Evolutionary conservation across 352 stramenopile genomes (phyloP).

Genomic region (Globisporangium splendens): DNA sequence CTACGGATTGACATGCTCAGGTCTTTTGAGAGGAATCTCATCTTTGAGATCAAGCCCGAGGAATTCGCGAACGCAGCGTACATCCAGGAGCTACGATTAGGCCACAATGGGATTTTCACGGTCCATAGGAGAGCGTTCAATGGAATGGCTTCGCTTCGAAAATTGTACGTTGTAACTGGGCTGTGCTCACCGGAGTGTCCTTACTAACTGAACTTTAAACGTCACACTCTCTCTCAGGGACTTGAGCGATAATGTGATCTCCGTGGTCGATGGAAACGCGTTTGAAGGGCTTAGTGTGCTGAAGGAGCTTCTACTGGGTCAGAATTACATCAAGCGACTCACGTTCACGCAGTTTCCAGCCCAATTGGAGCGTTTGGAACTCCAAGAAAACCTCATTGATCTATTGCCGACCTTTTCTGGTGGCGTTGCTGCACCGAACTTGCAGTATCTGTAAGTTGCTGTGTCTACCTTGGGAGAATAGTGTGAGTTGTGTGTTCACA

Average conservation of each 20-base stretch:
- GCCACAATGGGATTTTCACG: constrained; percentile 61
- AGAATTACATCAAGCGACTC: constrained; percentile 48
- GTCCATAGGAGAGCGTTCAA: constrained; percentile 46
- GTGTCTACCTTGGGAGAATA: not conserved
- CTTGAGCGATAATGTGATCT: constrained; percentile 72
- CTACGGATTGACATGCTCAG: too few relatives aligned
- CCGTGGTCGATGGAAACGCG: constrained; percentile 42
- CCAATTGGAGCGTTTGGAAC: constrained; percentile 37
- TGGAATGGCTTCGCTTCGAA: constrained; percentile 47
- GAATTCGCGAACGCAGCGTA: constrained; percentile 38
- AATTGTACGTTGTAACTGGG: constrained; percentile 29
- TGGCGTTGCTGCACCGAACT: constrained; percentile 20
- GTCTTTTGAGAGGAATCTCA: constrained; percentile 59
- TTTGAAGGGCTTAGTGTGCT: constrained; percentile 46
- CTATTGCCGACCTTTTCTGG: constrained; percentile 47
- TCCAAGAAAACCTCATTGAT: constrained; percentile 52
- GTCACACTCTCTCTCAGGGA: constrained; percentile 21
- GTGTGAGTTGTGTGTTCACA: not conserved
- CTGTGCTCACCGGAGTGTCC: not conserved
- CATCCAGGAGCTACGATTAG: constrained; percentile 49
- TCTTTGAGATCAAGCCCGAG: constrained; percentile 47
- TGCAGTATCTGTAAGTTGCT: constrained; percentile 45
- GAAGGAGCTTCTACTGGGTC: constrained; percentile 32
- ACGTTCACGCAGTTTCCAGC: constrained; percentile 36
- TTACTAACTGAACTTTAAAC: not conserved